phyloP scores from a whole-genome alignment of 108 stramenopile genomes.

The Pelagomonas calceolata region DNA sequence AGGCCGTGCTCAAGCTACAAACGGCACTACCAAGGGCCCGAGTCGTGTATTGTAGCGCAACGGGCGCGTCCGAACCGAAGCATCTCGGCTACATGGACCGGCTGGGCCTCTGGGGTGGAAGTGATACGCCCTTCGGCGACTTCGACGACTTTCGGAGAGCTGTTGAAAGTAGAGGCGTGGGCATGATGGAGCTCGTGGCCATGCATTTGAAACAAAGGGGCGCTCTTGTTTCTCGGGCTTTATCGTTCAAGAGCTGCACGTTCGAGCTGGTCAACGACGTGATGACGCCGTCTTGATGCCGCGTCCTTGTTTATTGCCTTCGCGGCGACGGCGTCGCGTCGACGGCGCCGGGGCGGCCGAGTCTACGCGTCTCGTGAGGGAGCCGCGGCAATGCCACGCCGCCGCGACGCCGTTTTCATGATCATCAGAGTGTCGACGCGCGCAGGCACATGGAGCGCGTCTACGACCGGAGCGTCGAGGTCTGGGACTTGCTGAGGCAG shows the following conservation, averaged over 20 bases:
- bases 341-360: too few species aligned
- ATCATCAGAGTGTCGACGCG: too few species aligned
- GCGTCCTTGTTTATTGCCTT: too few species aligned
- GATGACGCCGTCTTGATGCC: conserved; percentile 24
- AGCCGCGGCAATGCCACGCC: too few species aligned
- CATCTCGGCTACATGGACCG: conserved; percentile 63
- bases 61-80: conserved; percentile 44
- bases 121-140: conserved; percentile 31
- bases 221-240: conserved; percentile 38
- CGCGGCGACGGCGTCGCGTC: too few species aligned
- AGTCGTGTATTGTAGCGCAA: conserved; percentile 35
- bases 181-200: conserved; percentile 60
- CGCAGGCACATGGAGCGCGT: conserved; percentile 11
- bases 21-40: conserved; percentile 29
- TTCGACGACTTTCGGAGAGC: conserved; percentile 43
- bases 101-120: conserved; percentile 52
- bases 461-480: conserved; percentile 40
- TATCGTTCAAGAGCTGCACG: conserved; percentile 47
- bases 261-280: conserved; percentile 46
- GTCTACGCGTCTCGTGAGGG: too few species aligned
- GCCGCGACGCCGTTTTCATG: too few species aligned
- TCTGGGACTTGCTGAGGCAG: conserved; percentile 35
- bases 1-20: conserved; percentile 31
- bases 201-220: conserved; percentile 57
- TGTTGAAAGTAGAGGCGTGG: conserved; percentile 40